These are phyloP conservation scores for Mollisiaceae sp. DNA, from an alignment of 2,329 filamentous ascomycete species.

Conservation along the genomic window DNA sequence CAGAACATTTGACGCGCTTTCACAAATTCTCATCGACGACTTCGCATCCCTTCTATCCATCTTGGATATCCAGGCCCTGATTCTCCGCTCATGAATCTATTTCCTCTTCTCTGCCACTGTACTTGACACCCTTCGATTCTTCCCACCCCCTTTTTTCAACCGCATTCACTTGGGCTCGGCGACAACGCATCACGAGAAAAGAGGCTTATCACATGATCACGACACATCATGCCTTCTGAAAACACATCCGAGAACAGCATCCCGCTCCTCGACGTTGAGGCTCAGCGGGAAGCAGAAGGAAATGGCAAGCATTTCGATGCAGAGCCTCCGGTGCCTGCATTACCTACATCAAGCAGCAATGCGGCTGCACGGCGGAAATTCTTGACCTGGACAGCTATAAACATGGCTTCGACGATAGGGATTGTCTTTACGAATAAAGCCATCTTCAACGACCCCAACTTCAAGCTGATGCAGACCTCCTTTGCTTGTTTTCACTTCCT, in stretches of 20 bases:
- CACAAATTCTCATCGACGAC: constrained; percentile 5
- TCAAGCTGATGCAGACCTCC: constrained; percentile 38
- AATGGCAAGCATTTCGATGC: constrained; percentile 23
- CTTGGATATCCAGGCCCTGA: constrained; percentile 11
- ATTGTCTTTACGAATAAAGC: constrained; percentile 41
- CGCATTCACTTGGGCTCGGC: neutral
- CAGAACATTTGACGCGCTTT: neutral
- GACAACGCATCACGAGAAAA: neutral
- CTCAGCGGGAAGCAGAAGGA: constrained; percentile 18
- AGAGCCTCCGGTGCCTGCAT: constrained; percentile 14
- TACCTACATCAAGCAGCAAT: constrained; percentile 10
- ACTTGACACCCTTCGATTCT: neutral
- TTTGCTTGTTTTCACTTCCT: constrained; percentile 39
- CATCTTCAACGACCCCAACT: constrained; percentile 37
- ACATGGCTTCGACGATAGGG: constrained; percentile 37
- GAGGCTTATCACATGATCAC: constrained; percentile 24
- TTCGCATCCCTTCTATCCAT: neutral
- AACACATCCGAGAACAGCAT: constrained; percentile 29
- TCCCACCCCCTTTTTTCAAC: neutral
- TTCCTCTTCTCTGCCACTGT: neutral
- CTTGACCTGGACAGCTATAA: constrained; percentile 34
- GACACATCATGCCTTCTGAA: constrained; percentile 24
- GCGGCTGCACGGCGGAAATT: constrained; percentile 25
- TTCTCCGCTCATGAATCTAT: constrained; percentile 3
- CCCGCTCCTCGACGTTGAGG: constrained; percentile 32